A percentile compares a stretch with the other conserved stretches of the same genome.
These are phyloP conservation scores for Volvariella surrecta DNA, from an alignment of 1,284 basidiomycete genomes.

Conservation along the genomic window DNA sequence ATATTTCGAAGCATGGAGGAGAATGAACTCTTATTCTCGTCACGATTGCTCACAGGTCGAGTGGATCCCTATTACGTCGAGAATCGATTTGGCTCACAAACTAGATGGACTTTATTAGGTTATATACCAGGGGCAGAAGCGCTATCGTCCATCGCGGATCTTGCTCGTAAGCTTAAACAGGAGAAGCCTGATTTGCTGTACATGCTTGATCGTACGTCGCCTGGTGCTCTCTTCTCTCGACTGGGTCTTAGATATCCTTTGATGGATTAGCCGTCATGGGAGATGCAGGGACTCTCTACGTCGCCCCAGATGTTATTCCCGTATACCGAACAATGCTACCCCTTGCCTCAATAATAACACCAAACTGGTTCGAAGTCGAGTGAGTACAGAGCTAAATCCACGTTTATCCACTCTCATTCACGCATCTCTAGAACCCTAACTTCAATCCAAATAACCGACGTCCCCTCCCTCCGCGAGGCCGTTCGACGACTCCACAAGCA, in stretches of 20 bases:
- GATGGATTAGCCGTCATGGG: conserved; percentile 69
- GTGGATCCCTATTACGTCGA: background rate
- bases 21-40: conserved; percentile 58
- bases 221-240: background rate
- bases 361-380: conserved; percentile 99
- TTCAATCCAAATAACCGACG: conserved; percentile 55
- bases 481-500: conserved; percentile 67
- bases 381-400: conserved; percentile 33
- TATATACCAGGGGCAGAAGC: conserved; percentile 87
- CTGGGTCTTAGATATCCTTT: conserved; percentile 2
- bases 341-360: conserved; percentile 86
- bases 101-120: conserved; percentile 29
- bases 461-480: conserved; percentile 60
- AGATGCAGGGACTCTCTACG: conserved; percentile 84
- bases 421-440: conserved; percentile 57
- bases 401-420: conserved; percentile 6
- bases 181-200: conserved; percentile 65
- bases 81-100: conserved; percentile 4
- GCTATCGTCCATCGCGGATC: conserved; percentile 55
- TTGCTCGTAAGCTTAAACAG: conserved; percentile 54
- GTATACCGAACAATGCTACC: conserved; percentile 79
- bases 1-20: conserved; percentile 64
- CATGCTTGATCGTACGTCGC: conserved; percentile 78
- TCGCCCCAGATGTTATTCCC: conserved; percentile 82
- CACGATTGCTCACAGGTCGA: conserved; percentile 66